Evolutionary conservation across 1,139 yeast genomes (phyloP).

Genomic region (Kurtzmaniella quercitrusa): DNA sequence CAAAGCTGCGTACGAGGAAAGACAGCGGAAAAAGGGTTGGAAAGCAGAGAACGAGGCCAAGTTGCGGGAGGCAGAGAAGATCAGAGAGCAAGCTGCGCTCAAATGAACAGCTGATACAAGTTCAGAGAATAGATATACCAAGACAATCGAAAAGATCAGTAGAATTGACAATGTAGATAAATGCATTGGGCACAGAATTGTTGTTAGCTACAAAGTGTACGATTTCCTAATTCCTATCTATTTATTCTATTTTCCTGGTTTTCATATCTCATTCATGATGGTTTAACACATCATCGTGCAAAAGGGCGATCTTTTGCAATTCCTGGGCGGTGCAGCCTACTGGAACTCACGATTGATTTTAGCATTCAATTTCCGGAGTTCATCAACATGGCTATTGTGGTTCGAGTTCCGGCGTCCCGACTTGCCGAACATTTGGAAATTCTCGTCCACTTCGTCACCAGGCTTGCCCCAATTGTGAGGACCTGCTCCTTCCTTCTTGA

Average conservation of each 20-base stretch:
- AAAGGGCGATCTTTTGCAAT: no score
- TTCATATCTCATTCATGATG: neutral
- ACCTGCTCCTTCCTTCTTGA: slow-evolving; percentile 86
- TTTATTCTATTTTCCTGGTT: neutral
- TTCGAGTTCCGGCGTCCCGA: slow-evolving; percentile 40
- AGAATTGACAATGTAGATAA: no score
- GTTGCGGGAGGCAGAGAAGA: slow-evolving; percentile 21
- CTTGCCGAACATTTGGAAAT: slow-evolving; percentile 19
- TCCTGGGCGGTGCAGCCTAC: neutral
- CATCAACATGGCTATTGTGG: slow-evolving; percentile 29
- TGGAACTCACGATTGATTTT: slow-evolving; percentile 15
- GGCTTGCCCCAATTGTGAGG: slow-evolving; percentile 71
- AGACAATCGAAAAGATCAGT: no score
- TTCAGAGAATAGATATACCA: no score
- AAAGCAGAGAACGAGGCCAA: slow-evolving; percentile 43
- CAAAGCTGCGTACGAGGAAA: slow-evolving; percentile 67
- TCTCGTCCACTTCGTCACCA: slow-evolving; percentile 57
- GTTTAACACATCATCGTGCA: no score
- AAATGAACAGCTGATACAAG: neutral
- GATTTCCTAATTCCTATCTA: no score
- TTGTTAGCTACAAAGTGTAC: no score
- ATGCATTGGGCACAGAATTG: no score
- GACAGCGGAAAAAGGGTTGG: slow-evolving; percentile 78
- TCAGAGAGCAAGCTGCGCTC: slow-evolving; percentile 3
- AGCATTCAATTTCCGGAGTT: slow-evolving; percentile 20